Evolutionary conservation across 495 filamentous ascomycete genomes (phyloP).

Genomic region (Talaromyces liani): DNA sequence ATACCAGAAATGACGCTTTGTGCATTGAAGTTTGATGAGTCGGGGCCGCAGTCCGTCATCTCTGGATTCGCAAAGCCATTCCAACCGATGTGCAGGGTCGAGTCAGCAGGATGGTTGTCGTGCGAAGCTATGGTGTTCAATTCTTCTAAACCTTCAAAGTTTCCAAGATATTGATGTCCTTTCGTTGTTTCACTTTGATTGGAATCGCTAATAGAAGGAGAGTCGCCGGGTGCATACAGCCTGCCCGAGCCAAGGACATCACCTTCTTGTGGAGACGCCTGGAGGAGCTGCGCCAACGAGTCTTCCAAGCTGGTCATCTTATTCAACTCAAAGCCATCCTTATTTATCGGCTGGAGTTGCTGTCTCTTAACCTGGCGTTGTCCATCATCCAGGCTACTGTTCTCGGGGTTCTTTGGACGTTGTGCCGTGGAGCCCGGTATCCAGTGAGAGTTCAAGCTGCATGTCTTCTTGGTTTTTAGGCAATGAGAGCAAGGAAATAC

Average conservation of each 20-base stretch:
- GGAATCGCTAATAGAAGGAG: neutral
- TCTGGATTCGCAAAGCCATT: neutral
- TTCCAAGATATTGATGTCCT: neutral
- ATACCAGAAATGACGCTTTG: neutral
- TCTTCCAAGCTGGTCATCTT: neutral
- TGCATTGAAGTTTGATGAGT: neutral
- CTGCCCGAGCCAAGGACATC: neutral
- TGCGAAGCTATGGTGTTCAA: neutral
- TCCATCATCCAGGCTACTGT: neutral
- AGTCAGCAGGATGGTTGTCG: neutral
- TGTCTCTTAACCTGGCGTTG: neutral
- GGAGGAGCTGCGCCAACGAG: neutral
- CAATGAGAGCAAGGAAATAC: constrained; percentile 21
- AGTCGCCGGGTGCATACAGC: neutral
- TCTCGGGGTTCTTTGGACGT: neutral
- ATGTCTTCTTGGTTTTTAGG: constrained; percentile 22
- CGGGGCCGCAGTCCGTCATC: neutral
- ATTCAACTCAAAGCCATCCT: neutral
- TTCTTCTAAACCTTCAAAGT: neutral
- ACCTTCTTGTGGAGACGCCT: neutral
- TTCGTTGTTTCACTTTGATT: neutral
- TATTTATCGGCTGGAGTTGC: neutral
- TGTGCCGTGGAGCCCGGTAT: constrained; percentile 6
- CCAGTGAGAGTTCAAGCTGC: constrained; percentile 20
- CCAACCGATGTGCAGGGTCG: neutral